A percentile compares a stretch with the other conserved stretches of the same genome.
Evolutionary conservation across 306 rosid species (phyloP).

Genomic region (Myrica gale): DNA sequence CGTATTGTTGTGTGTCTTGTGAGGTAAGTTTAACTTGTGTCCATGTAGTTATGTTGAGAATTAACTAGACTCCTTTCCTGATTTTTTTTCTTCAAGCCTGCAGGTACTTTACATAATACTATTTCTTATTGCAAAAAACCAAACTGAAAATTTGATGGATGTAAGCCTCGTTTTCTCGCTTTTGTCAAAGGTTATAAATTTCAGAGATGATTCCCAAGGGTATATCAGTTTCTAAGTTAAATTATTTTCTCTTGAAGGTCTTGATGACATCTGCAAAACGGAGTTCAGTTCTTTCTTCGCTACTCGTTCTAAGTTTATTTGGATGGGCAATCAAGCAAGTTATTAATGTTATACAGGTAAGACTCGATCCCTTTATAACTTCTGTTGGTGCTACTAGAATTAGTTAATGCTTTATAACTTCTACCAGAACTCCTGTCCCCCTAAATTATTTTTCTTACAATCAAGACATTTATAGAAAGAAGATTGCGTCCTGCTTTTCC

Average conservation of each 20-base stretch:
- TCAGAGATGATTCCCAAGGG: slow-evolving; percentile 13
- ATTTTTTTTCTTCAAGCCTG: slow-evolving; percentile 31
- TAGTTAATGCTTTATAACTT: background rate
- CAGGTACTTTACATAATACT: slow-evolving; percentile 84
- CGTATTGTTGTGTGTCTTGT: slow-evolving; percentile 89
- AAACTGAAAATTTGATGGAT: slow-evolving; percentile 57
- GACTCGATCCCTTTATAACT: background rate
- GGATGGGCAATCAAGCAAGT: slow-evolving; percentile 96
- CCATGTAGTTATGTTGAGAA: slow-evolving; percentile 9
- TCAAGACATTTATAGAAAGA: background rate
- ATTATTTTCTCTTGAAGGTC: slow-evolving; percentile 52
- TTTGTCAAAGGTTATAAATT: slow-evolving; percentile 10
- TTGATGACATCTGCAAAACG: slow-evolving; percentile 44
- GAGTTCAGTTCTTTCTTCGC: slow-evolving; percentile 50
- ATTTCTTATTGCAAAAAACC: slow-evolving; percentile 68
- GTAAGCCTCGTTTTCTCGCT: slow-evolving; percentile 45
- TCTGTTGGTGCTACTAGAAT: background rate
- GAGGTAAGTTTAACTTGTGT: slow-evolving; percentile 52
- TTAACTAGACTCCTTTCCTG: slow-evolving; percentile 3
- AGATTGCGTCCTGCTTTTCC: background rate
- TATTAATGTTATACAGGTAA: slow-evolving; percentile 84
- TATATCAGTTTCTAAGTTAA: slow-evolving; percentile 26
- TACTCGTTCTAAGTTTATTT: slow-evolving; percentile 56
- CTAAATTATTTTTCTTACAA: background rate
- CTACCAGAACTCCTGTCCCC: background rate